These are phyloP conservation scores for Eragrostis tef DNA, from an alignment of 202 grass and related monocot genomes.

Conservation along the genomic window DNA sequence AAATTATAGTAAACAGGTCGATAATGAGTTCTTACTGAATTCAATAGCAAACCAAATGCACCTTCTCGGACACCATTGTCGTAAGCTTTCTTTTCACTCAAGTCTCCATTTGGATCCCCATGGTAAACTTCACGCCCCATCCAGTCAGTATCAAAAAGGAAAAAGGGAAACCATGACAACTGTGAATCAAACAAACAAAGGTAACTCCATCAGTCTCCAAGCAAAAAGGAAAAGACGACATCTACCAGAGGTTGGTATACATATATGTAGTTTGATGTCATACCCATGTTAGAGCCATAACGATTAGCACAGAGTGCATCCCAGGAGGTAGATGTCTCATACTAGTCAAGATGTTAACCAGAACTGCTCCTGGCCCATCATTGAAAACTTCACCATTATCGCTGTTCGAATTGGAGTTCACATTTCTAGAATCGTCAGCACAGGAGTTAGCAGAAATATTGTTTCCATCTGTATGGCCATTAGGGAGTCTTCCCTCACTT, in stretches of 20 bases:
- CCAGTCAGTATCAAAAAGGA: constrained; percentile 99
- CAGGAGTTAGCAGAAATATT: constrained; percentile 40
- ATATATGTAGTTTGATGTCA: constrained; percentile 12
- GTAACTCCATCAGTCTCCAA: constrained; percentile 8
- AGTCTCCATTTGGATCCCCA: constrained; percentile 88
- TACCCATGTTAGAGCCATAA: constrained; percentile 99
- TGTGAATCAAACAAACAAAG: constrained; percentile 52
- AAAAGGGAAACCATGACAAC: constrained; percentile 99
- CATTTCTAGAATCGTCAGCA: constrained; percentile 44
- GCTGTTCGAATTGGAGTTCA: constrained; percentile 46
- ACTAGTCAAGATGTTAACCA: constrained; percentile 97
- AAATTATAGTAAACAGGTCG: constrained; percentile 41
- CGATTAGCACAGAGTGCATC: constrained; percentile 94
- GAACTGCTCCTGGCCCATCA: constrained; percentile 91
- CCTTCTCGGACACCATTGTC: constrained; percentile 96
- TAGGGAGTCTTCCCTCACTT: constrained; percentile 52
- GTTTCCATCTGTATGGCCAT: constrained; percentile 49
- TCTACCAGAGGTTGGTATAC: neutral
- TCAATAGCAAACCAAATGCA: constrained; percentile 99
- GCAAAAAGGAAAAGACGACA: neutral
- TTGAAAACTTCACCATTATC: constrained; percentile 59
- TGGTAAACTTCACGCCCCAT: constrained; percentile 99
- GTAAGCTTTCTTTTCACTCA: constrained; percentile 65
- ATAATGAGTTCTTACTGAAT: constrained; percentile 83
- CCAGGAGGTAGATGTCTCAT: constrained; percentile 91